A percentile compares a stretch with the other conserved stretches of the same genome.
phyloP scores from a whole-genome alignment of 306 rosid genomes.

The Urtica urens region DNA sequence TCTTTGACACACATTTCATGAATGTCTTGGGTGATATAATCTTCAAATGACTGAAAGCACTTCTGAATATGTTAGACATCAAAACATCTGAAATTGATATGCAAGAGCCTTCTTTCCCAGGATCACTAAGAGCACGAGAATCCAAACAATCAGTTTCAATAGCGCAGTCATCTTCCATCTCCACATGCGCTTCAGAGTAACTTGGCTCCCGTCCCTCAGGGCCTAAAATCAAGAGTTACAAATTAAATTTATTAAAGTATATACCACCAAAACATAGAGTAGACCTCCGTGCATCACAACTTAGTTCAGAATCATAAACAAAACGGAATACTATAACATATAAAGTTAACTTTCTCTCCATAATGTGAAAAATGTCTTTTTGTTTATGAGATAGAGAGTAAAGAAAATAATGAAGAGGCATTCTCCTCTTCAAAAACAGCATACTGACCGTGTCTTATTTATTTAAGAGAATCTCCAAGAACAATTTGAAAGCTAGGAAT shows the following conservation, averaged over 20 bases:
- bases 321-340: too few species aligned
- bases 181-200: slow-evolving; percentile 25
- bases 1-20: slow-evolving; percentile 24
- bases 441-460: too few species aligned
- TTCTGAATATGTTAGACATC: slow-evolving; percentile 39
- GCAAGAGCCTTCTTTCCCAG: slow-evolving; percentile 26
- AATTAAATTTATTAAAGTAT: slow-evolving; percentile 13
- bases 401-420: too few species aligned
- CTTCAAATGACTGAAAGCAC: slow-evolving; percentile 57
- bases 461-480: too few species aligned
- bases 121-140: slow-evolving; percentile 23
- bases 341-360: too few species aligned
- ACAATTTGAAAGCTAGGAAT: too few species aligned
- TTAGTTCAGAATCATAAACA: too few species aligned
- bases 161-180: slow-evolving; percentile 32
- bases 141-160: slow-evolving; percentile 21
- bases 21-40: slow-evolving; percentile 21
- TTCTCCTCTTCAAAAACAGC: too few species aligned
- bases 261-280: too few species aligned
- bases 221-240: slow-evolving; percentile 28
- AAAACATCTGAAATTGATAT: slow-evolving; percentile 19
- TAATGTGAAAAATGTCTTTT: too few species aligned
- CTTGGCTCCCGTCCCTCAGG: slow-evolving; percentile 28
- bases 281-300: too few species aligned
- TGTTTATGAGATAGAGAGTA: too few species aligned